Evolutionary conservation across 2,329 filamentous ascomycete species (phyloP).

Genomic region (Nannizziopsis arthrosporioides): DNA sequence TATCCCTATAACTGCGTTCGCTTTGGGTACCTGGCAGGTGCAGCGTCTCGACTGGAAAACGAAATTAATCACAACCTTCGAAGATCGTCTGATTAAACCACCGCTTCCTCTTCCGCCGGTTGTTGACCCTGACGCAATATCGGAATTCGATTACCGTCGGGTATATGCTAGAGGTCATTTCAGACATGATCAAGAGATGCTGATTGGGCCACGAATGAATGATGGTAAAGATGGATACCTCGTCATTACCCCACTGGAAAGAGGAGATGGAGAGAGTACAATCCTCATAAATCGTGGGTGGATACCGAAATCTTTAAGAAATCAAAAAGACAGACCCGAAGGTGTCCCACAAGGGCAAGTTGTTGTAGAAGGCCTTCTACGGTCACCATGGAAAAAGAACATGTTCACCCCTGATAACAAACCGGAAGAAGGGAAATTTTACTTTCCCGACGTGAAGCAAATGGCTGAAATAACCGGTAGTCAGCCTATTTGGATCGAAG

Average conservation of each 20-base stretch:
- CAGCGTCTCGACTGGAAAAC: conserved; percentile 89
- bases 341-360: conserved; percentile 61
- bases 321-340: conserved; percentile 51
- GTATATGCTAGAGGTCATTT: conserved; percentile 64
- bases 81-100: conserved; percentile 76
- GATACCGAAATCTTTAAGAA: conserved; percentile 65
- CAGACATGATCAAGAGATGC: conserved; percentile 88
- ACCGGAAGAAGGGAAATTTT: conserved; percentile 74
- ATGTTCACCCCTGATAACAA: conserved; percentile 89
- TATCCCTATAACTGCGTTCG: conserved; percentile 84
- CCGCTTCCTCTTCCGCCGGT: conserved; percentile 76
- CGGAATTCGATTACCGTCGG: conserved; percentile 84
- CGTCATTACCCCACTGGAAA: conserved; percentile 81
- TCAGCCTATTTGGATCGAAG: conserved; percentile 87
- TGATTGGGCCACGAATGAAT: conserved; percentile 77
- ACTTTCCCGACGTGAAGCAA: conserved; percentile 85
- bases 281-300: conserved; percentile 84
- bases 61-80: conserved; percentile 76
- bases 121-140: conserved; percentile 67
- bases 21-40: conserved; percentile 89
- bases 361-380: conserved; percentile 67
- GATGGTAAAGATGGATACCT: conserved; percentile 86
- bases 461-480: conserved; percentile 77
- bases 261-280: conserved; percentile 49
- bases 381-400: conserved; percentile 93